Percentiles rank a stretch among this genome's conserved stretches.
Conservation (phyloP, 805 yeast genomes). For the Blastobotrys robertii region DNA sequence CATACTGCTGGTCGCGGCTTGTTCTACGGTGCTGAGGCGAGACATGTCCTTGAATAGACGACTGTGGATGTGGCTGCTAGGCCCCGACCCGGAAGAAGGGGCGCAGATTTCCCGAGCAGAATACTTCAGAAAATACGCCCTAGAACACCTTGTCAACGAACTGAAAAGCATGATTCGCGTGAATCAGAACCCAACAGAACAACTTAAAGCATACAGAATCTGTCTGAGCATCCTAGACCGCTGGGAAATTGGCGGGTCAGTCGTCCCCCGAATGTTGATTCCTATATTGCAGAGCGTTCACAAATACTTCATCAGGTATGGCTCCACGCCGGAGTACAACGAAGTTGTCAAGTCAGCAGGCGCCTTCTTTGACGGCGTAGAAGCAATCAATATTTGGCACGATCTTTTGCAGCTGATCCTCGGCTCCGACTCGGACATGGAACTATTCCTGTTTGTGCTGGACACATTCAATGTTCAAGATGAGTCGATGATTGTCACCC, state of each 20-base stretch:
- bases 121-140: slow-evolving; percentile 55
- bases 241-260: slow-evolving; percentile 82
- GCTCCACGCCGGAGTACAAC: slow-evolving; percentile 22
- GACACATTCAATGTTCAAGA: slow-evolving; percentile 66
- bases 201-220: slow-evolving; percentile 48
- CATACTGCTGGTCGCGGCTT: slow-evolving; percentile 49
- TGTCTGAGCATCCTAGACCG: slow-evolving; percentile 73
- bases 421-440: slow-evolving; percentile 27
- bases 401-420: slow-evolving; percentile 39
- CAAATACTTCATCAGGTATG: slow-evolving; percentile 6
- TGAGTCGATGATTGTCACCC: slow-evolving; percentile 73
- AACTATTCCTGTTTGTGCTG: slow-evolving; percentile 49
- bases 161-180: slow-evolving; percentile 35
- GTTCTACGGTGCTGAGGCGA: slow-evolving; percentile 59
- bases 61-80: slow-evolving; percentile 86
- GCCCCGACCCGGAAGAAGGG: slow-evolving; percentile 46
- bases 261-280: slow-evolving; percentile 60
- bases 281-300: slow-evolving; percentile 41
- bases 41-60: slow-evolving; percentile 95
- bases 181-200: slow-evolving; percentile 25
- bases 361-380: slow-evolving; percentile 77
- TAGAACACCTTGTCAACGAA: slow-evolving; percentile 41
- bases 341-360: slow-evolving; percentile 51
- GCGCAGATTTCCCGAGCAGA: slow-evolving; percentile 30
- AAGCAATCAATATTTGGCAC: slow-evolving; percentile 70